phyloP scores from a whole-genome alignment of 78 protist species.

The Anaeramoeba flamelloides region DNA sequence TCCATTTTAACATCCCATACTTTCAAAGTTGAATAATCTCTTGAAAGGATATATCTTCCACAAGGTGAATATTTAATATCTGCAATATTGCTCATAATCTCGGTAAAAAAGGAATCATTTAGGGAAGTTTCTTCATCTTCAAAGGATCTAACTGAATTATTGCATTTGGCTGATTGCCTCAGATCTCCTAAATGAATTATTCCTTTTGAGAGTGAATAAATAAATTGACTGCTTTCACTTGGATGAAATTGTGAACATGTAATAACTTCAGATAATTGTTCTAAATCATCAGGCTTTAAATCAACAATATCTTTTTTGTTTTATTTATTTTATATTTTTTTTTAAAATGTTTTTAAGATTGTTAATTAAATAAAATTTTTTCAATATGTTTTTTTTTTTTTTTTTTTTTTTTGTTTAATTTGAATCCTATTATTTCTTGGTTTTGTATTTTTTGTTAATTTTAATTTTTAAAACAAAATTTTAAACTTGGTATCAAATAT shows the following conservation, averaged over 20 bases:
- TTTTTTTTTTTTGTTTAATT: too few relatives aligned
- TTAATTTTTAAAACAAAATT: too few relatives aligned
- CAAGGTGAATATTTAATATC: constrained; percentile 60
- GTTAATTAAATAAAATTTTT: too few relatives aligned
- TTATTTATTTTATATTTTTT: too few relatives aligned
- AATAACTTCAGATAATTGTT: constrained; percentile 87
- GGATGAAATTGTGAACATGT: constrained; percentile 87
- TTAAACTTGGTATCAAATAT: too few relatives aligned
- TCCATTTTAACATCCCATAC: constrained; percentile 70
- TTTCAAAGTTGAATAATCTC: constrained; percentile 80
- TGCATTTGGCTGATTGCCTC: constrained; percentile 54
- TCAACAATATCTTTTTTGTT: constrained; percentile 84
- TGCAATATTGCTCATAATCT: constrained; percentile 56
- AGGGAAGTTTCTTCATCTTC: constrained; percentile 37
- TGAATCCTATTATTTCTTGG: too few relatives aligned
- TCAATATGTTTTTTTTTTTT: too few relatives aligned
- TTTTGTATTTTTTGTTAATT: too few relatives aligned
- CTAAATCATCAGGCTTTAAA: constrained; percentile 89
- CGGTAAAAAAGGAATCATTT: constrained; percentile 63
- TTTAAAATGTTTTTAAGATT: too few relatives aligned
- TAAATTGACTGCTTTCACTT: constrained; percentile 32
- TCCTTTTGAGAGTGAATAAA: constrained; percentile 51
- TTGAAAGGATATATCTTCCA: constrained; percentile 69
- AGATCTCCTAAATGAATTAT: constrained; percentile 37
- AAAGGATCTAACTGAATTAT: constrained; percentile 8